Evolutionary conservation across 2,329 filamentous ascomycete species (phyloP), one percentile per base, ranked within the genome.

Genomic region (Alternaria sp.): DNA sequence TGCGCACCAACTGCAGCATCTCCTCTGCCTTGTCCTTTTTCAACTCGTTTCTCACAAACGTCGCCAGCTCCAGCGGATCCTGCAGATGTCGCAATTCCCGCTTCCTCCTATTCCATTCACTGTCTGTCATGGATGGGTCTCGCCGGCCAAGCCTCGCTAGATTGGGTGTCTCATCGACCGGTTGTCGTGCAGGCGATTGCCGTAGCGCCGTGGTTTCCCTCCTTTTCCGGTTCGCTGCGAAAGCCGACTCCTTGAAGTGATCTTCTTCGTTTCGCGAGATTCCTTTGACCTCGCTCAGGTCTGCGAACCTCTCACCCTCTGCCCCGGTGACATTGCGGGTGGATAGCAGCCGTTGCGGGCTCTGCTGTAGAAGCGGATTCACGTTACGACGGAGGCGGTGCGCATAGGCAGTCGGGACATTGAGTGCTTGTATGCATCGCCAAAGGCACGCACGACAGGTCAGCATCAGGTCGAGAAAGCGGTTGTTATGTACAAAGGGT

Each of bases 21-120:
- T 92, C 87, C 2, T 88, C 85, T 36, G 84, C 84, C 31, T 88
- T 81, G 40, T 84, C 84, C 58, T 84, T 82, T 5, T 74, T 74
- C 46, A 98, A 80, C 17, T 86, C 80, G 49, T 81, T 80, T 52
- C 81, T 81, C 40, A 96, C 87, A 52, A 89, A 86, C 36, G 89
- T 80, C 37, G 87, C 88, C 58, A 98, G 84, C 67, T 89, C 88
- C 62, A 89, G 82, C 1, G 91, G 90, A 73, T 97, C 93, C 17
- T 82, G 77, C 56, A 92, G 75, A 76, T 85, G 86, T 45, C 83
- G 74, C 52, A 93, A 72, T 65, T 92, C 87, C 68, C 82, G 84
- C 36, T 80, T 80, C 45, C 85, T 60, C 42, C 66, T 68, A 8
- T 70, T 70, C 67, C 70, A 76, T 21, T 75, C 72, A 33, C 52